phyloP scores from a whole-genome alignment of 352 stramenopile genomes.

The Phytophthora pistaciae region DNA sequence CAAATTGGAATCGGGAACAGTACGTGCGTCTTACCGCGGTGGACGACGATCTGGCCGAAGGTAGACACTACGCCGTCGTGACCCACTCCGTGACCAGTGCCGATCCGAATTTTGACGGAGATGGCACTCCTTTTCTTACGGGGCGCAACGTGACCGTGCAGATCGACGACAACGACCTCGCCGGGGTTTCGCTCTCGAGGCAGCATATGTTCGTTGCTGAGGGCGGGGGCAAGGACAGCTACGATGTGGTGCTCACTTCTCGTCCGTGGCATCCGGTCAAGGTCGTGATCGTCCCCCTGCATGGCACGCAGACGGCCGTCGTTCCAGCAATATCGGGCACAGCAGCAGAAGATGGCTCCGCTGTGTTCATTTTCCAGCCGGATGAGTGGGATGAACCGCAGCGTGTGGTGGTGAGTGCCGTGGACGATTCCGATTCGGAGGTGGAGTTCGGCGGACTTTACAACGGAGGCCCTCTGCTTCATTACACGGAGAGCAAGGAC shows the following conservation, averaged over 20 bases:
- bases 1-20: constrained; percentile 81
- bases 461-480: constrained; percentile 57
- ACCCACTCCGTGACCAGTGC: constrained; percentile 50
- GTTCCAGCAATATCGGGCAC: neutral
- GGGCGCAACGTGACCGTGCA: constrained; percentile 68
- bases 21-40: constrained; percentile 60
- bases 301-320: constrained; percentile 52
- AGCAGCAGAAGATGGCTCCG: constrained; percentile 2
- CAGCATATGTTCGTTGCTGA: constrained; percentile 69
- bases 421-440: constrained; percentile 70
- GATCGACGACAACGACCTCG: constrained; percentile 76
- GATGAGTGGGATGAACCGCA: constrained; percentile 63
- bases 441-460: constrained; percentile 72
- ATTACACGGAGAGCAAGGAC: constrained; percentile 68
- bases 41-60: constrained; percentile 67
- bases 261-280: constrained; percentile 66
- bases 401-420: constrained; percentile 48
- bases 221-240: constrained; percentile 62
- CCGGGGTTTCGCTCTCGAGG: constrained; percentile 60
- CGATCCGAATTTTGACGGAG: constrained; percentile 67
- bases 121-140: constrained; percentile 66
- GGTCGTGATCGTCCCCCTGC: constrained; percentile 52
- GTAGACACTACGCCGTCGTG: constrained; percentile 68
- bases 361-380: constrained; percentile 49
- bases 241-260: constrained; percentile 64